A percentile compares a stretch with the other conserved stretches of the same genome.
Conservation (phyloP, 352 stramenopile genomes). For the Phytopythium aichiense region DNA sequence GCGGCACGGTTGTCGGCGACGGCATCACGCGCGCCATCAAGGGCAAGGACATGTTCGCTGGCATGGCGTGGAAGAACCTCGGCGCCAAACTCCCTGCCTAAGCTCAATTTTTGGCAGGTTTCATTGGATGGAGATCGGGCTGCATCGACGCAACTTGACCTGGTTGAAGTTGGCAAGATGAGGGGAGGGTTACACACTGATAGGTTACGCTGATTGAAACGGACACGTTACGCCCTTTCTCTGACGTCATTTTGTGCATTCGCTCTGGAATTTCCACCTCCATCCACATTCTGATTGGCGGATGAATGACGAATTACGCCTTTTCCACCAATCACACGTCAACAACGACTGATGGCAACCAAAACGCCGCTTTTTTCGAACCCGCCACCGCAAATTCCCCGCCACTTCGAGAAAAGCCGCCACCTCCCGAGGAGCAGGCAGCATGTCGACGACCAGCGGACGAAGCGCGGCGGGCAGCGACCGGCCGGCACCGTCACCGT, state of each 20-base stretch:
- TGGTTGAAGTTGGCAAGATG: neutral
- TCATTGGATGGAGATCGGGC: too few relatives aligned
- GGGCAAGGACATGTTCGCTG: constrained; percentile 28
- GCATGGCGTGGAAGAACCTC: constrained; percentile 13
- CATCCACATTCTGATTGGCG: neutral
- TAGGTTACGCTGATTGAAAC: neutral
- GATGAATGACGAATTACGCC: neutral
- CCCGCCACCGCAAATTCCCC: neutral
- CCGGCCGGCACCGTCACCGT: constrained; percentile 4
- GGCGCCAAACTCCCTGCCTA: constrained; percentile 6
- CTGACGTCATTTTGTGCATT: neutral
- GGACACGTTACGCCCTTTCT: neutral
- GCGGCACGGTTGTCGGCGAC: constrained; percentile 27
- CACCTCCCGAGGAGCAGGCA: neutral
- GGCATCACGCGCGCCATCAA: constrained; percentile 26
- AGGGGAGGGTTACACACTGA: neutral
- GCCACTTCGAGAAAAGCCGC: constrained; percentile 1
- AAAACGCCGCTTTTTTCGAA: constrained; percentile 4
- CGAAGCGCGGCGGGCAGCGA: constrained; percentile 1
- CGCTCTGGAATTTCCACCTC: neutral
- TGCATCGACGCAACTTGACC: neutral
- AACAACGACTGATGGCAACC: neutral
- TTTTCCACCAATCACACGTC: neutral
- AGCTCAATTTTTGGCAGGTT: too few relatives aligned
- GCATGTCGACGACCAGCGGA: constrained; percentile 1